Percentiles rank a stretch among this genome's conserved stretches.
These are phyloP conservation scores for Trichoderma polysporum DNA, from an alignment of 2,329 filamentous ascomycete species.

Conservation along the genomic window DNA sequence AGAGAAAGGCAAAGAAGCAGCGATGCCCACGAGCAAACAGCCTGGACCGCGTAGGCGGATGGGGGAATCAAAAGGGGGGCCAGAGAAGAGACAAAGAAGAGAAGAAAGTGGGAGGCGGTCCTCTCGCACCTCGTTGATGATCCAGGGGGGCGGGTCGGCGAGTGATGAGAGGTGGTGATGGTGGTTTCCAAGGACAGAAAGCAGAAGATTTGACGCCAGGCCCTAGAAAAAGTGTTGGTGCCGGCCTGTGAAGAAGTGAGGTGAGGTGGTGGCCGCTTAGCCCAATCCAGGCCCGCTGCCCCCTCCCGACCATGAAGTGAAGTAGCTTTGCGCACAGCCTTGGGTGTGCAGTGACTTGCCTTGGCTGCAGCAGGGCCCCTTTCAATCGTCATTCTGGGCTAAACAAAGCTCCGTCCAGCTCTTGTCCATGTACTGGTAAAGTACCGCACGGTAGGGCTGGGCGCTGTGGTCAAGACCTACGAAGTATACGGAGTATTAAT, in stretches of 20 bases:
- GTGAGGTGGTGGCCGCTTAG: slow-evolving; percentile 20
- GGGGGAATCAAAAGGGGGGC: not conserved
- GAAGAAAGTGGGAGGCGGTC: slow-evolving; percentile 14
- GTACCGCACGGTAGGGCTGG: not conserved
- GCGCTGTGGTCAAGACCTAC: not conserved
- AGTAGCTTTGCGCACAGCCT: not conserved
- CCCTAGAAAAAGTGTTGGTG: slow-evolving; percentile 22
- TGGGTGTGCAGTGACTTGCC: slow-evolving; percentile 10
- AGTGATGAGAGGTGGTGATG: slow-evolving; percentile 30
- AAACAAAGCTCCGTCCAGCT: slow-evolving; percentile 12
- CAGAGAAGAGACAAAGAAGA: slow-evolving; percentile 1
- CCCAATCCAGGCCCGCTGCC: slow-evolving; percentile 17
- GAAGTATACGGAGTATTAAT: too few relatives aligned
- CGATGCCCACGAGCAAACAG: slow-evolving; percentile 10
- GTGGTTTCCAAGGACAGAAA: slow-evolving; percentile 26
- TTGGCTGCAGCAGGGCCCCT: slow-evolving; percentile 8
- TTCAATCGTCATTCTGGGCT: slow-evolving; percentile 1
- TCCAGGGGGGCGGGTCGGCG: slow-evolving; percentile 19
- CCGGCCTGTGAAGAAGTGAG: slow-evolving; percentile 18
- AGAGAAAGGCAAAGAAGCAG: slow-evolving; percentile 22
- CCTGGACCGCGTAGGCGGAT: slow-evolving; percentile 1
- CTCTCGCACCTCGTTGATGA: slow-evolving; percentile 22
- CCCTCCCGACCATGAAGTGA: not conserved
- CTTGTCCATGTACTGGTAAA: not conserved
- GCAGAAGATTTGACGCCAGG: slow-evolving; percentile 31